A percentile compares a stretch with the other conserved stretches of the same genome.
These are phyloP conservation scores for Boletus reticulatus DNA, from an alignment of 768 basidiomycete species.

Conservation along the genomic window DNA sequence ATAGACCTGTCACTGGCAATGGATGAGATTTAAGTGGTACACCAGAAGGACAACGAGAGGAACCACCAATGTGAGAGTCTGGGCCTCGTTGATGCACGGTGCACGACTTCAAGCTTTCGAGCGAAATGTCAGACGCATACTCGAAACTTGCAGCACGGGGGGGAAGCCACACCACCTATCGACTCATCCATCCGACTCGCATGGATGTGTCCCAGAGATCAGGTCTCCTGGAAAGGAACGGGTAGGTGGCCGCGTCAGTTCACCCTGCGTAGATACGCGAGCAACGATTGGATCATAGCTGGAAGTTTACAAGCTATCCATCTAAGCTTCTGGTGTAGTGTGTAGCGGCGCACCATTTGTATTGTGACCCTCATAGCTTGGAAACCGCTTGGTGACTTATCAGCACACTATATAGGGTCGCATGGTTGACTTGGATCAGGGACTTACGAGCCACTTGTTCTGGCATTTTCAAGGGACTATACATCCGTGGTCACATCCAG, in stretches of 20 bases:
- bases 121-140: too few relatives aligned
- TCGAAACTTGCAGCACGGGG: too few relatives aligned
- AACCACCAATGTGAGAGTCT: too few relatives aligned
- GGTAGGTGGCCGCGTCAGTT: too few relatives aligned
- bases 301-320: conserved; percentile 8
- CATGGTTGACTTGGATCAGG: background rate
- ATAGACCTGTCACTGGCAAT: too few relatives aligned
- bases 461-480: conserved; percentile 3
- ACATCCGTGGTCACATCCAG: background rate
- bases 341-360: background rate
- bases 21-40: too few relatives aligned
- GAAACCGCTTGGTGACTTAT: background rate
- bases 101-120: too few relatives aligned
- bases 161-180: too few relatives aligned
- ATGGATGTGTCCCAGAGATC: background rate
- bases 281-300: background rate
- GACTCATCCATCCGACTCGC: background rate
- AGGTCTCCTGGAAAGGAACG: background rate
- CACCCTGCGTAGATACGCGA: too few relatives aligned
- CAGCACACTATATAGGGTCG: background rate
- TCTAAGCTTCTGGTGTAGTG: conserved; percentile 10
- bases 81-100: too few relatives aligned
- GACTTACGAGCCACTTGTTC: background rate
- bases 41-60: too few relatives aligned
- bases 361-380: background rate